These are phyloP conservation scores for Rutstroemia sp. DNA, from an alignment of 2,329 filamentous ascomycete genomes.

Conservation along the genomic window DNA sequence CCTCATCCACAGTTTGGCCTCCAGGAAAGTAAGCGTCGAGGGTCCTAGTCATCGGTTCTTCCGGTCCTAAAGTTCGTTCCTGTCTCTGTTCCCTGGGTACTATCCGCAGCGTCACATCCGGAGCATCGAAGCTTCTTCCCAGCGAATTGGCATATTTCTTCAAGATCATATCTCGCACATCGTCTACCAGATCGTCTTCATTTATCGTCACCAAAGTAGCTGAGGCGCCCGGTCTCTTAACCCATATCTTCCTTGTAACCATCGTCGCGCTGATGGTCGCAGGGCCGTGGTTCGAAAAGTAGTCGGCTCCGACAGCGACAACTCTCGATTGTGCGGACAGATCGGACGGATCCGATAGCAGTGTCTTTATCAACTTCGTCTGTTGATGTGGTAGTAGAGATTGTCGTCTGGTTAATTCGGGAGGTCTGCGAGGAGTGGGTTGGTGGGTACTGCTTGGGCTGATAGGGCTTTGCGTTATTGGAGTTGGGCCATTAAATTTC, in stretches of 20 bases:
- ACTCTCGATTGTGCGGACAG: constrained; percentile 30
- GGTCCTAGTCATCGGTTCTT: constrained; percentile 72
- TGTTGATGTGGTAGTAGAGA: constrained; percentile 40
- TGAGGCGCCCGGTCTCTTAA: constrained; percentile 77
- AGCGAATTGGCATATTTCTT: constrained; percentile 92
- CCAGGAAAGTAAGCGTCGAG: constrained; percentile 79
- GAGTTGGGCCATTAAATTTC: not conserved
- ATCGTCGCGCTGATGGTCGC: constrained; percentile 34
- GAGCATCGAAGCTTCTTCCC: constrained; percentile 80
- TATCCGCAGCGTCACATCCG: constrained; percentile 78
- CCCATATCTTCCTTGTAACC: constrained; percentile 83
- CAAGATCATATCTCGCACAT: constrained; percentile 86
- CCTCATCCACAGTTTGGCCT: constrained; percentile 82
- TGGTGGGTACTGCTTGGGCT: not conserved
- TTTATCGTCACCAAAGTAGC: constrained; percentile 79
- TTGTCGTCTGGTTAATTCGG: constrained; percentile 30
- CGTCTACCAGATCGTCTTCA: constrained; percentile 88
- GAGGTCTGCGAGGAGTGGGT: constrained; percentile 14
- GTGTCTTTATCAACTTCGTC: constrained; percentile 42
- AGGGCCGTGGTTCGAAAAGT: constrained; percentile 27
- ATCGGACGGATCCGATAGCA: constrained; percentile 37
- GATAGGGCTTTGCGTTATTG: constrained; percentile 4
- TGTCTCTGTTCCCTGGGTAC: constrained; percentile 57
- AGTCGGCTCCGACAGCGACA: constrained; percentile 18
- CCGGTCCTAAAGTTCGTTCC: constrained; percentile 71